phyloP scores from a whole-genome alignment of 495 filamentous ascomycete species.

The Tuber melanosporum region DNA sequence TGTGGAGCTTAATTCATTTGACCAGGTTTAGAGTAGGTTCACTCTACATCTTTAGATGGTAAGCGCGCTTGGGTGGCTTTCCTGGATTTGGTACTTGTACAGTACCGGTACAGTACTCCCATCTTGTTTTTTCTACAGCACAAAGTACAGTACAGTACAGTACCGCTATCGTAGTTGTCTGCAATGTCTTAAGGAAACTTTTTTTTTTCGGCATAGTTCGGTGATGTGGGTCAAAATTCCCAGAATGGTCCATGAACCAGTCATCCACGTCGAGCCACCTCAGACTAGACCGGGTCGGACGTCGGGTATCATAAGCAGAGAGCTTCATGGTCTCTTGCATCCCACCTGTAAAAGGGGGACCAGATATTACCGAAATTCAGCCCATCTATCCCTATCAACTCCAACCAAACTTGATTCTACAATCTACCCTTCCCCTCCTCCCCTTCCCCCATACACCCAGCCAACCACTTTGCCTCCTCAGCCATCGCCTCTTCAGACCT shows the following conservation, averaged over 20 bases:
- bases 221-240: background rate
- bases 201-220: background rate
- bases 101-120: background rate
- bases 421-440: conserved; percentile 14
- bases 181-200: background rate
- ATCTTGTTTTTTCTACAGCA: background rate
- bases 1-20: background rate
- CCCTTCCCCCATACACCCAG: conserved; percentile 47
- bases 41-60: background rate
- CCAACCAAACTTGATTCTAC: background rate
- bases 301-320: background rate
- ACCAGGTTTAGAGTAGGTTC: background rate
- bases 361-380: background rate
- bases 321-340: background rate
- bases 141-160: background rate
- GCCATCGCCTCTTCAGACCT: conserved; percentile 71
- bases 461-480: conserved; percentile 64
- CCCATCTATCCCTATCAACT: background rate
- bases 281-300: background rate
- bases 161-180: background rate
- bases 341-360: background rate
- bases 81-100: background rate
- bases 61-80: background rate
- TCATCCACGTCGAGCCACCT: background rate
- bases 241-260: background rate